Evolutionary conservation across 371 early-diverging fungal genomes (phyloP), one percentile per base, ranked within the genome.

Genomic region (Saksenaea oblongispora): DNA sequence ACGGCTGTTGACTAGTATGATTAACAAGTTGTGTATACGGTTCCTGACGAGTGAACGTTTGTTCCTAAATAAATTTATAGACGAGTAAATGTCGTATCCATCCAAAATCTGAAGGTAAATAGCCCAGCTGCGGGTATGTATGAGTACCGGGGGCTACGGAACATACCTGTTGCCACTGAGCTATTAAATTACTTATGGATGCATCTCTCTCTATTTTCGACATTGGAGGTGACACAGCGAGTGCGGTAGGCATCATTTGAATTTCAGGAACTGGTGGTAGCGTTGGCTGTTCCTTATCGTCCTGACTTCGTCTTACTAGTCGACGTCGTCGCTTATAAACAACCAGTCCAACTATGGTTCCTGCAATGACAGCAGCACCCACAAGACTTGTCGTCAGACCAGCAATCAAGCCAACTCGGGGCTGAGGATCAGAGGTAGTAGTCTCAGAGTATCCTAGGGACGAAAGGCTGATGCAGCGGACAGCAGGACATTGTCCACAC

Each of bases 311-410:
- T 36, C 61, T 56, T n/a, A 41, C 56, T 14, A 56, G 57, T 26
- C 63, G 56, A 42, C 61, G 60, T 31, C 71, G 70, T 39, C 75
- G 69, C 58, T 47, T 62, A 39, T 66, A 66, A 54, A 59, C 64
- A 10, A 73, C 79, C 65, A 78, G 61, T 15, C 72, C 73, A 24
- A 63, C 72, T 9, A 78, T 26, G 1, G 74, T 67, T 0, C 53
- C 62, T 9, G 60, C 55, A 39, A 78, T 62, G 37, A 72, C 27
- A 28, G 68, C 65, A 28, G 60, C 47, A 0, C 63, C 73, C 8
- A 67, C 74, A 5, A 74, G 56, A 26, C 74, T 72, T n/a, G 74
- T 72, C 13, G 69, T 70, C 24, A 77, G 54, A 0, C 74, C 78
- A 34, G 75, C 78, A 58, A 77, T 70, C 24, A 77, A 44, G 13